These are phyloP conservation scores for Talaromyces piceae DNA, from an alignment of 2,329 filamentous ascomycete species.

Conservation along the genomic window DNA sequence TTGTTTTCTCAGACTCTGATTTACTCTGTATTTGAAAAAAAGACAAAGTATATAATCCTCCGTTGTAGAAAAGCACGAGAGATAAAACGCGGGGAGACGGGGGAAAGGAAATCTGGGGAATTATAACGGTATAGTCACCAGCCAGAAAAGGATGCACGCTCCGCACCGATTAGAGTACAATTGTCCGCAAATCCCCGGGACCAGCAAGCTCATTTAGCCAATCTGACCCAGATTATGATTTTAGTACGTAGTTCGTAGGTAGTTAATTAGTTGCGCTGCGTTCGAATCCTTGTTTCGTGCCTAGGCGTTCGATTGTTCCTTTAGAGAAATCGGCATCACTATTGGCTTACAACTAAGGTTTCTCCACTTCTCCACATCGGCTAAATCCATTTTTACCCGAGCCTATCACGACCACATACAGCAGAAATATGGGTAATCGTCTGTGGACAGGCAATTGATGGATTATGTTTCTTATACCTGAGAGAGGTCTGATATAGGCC, in stretches of 20 bases:
- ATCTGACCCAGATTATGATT: not conserved
- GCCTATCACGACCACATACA: not conserved
- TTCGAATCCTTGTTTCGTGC: not conserved
- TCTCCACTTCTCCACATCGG: slow-evolving; percentile 7
- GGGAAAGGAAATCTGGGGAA: not conserved
- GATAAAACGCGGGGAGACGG: not conserved
- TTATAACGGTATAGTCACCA: not conserved
- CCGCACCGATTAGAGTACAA: not conserved
- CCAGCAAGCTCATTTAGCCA: not conserved
- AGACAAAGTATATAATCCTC: no score
- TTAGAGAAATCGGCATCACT: not conserved
- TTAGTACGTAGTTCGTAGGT: not conserved
- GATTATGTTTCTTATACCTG: not conserved
- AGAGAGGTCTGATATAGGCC: not conserved
- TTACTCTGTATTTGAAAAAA: no score
- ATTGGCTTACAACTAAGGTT: not conserved
- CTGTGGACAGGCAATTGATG: not conserved
- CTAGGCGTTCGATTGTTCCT: not conserved
- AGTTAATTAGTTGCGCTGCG: no score
- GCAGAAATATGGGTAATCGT: not conserved
- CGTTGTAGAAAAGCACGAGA: not conserved
- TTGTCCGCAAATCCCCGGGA: not conserved
- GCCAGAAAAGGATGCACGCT: not conserved
- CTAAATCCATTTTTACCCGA: slow-evolving; percentile 1
- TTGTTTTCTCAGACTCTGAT: no score